phyloP scores from a whole-genome alignment of 2,329 filamentous ascomycete species.

The Kalaharituber pfeilii region DNA sequence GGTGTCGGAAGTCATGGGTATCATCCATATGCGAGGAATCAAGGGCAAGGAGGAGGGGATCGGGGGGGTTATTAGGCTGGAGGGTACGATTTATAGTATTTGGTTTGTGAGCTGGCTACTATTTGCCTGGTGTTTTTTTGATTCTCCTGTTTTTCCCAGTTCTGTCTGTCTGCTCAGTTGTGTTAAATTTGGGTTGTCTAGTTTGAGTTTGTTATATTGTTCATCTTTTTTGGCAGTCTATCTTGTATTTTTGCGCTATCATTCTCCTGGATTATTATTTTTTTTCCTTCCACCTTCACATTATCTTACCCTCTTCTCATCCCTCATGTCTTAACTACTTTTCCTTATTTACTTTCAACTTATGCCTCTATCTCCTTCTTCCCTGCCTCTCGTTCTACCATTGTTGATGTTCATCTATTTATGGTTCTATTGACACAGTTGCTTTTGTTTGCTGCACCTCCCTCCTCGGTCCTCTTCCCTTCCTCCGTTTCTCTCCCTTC shows the following conservation, averaged over 20 bases:
- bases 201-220: no score
- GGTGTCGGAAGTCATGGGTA: slow-evolving; percentile 2
- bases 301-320: no score
- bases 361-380: no score
- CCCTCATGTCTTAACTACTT: no score
- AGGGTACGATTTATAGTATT: not conserved
- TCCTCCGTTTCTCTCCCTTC: no score
- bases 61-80: not conserved
- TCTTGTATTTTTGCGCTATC: not conserved
- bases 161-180: not conserved
- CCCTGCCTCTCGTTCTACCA: no score
- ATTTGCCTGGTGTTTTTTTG: not conserved
- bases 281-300: not conserved
- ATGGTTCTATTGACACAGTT: no score
- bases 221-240: no score
- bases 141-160: not conserved
- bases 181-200: not conserved
- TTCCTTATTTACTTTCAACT: no score
- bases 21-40: slow-evolving; percentile 17
- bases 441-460: no score
- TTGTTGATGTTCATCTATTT: no score
- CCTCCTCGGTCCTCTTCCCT: no score
- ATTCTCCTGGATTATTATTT: not conserved
- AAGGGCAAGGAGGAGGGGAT: not conserved
- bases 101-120: not conserved